A percentile compares a stretch with the other conserved stretches of the same genome.
Conservation (phyloP, 2,329 filamentous ascomycete genomes). For the Gaeumannomyces tritici region DNA sequence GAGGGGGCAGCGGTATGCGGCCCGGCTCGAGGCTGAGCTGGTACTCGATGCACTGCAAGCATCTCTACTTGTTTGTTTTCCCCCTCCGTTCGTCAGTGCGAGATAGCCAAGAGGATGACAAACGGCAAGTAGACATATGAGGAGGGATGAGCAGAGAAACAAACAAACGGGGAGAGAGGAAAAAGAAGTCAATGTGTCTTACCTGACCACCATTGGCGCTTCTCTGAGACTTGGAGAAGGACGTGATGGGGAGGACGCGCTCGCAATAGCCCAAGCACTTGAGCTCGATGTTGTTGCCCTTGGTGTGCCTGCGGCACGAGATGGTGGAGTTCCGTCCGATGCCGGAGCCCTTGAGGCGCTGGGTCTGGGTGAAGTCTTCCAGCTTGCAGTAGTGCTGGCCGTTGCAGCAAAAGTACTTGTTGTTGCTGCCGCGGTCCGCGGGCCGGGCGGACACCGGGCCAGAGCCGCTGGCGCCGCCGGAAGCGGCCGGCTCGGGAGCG, state of each 20-base stretch:
- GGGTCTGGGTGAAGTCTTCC: not conserved
- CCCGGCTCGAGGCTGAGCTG: slow-evolving; percentile 1
- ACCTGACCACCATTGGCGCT: not conserved
- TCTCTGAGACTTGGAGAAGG: not conserved
- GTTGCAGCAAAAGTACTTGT: not conserved
- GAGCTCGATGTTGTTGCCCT: not conserved
- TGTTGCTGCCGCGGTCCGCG: too few relatives aligned
- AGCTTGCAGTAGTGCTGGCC: not conserved
- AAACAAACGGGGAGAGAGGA: not conserved
- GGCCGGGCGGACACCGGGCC: too few relatives aligned
- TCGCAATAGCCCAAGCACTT: not conserved
- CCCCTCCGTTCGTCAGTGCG: not conserved
- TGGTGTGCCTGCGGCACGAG: not conserved
- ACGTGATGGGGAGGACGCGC: not conserved
- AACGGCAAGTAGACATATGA: not conserved
- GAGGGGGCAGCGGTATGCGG: not conserved
- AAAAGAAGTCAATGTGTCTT: not conserved
- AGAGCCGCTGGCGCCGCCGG: too few relatives aligned
- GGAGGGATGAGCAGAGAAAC: not conserved
- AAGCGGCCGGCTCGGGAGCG: not conserved
- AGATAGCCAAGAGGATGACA: not conserved
- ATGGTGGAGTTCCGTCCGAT: not conserved
- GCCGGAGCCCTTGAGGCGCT: not conserved
- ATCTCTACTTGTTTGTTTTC: not conserved
- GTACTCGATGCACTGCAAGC: not conserved